Conservation (phyloP, 164 flowering plant species). For the Vitis cinerea region DNA sequence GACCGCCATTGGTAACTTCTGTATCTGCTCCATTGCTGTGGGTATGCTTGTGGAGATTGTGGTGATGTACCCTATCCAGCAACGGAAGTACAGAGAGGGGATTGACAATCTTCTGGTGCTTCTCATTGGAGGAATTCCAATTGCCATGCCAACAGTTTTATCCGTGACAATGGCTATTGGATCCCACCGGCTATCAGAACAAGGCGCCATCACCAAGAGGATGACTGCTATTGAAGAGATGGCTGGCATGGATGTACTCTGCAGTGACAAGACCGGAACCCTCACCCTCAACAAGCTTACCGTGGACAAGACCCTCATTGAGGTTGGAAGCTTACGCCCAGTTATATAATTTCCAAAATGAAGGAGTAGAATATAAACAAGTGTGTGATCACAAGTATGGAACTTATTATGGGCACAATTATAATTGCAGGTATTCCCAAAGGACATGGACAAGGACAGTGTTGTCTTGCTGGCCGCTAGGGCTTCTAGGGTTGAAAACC, state of each 20-base stretch:
- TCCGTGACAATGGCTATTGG: slow-evolving; percentile 98
- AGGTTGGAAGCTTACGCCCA: slow-evolving; percentile 25
- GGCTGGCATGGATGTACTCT: slow-evolving; percentile 97
- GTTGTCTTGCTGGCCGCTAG: slow-evolving; percentile 64
- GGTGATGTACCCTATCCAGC: slow-evolving; percentile 78
- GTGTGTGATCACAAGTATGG: background rate
- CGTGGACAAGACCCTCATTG: slow-evolving; percentile 59
- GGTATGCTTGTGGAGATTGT: slow-evolving; percentile 79
- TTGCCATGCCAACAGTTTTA: slow-evolving; percentile 94
- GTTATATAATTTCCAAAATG: background rate
- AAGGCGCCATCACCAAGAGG: slow-evolving; percentile 97
- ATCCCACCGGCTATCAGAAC: slow-evolving; percentile 79
- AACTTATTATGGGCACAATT: background rate
- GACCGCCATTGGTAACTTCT: slow-evolving; percentile 90
- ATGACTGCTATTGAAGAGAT: slow-evolving; percentile 99
- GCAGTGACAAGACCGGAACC: slow-evolving; percentile 97
- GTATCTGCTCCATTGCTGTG: slow-evolving; percentile 75
- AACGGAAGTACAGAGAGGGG: slow-evolving; percentile 70
- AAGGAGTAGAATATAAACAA: no score
- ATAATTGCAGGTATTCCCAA: slow-evolving; percentile 46
- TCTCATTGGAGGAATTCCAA: slow-evolving; percentile 94
- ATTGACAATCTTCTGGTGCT: slow-evolving; percentile 83
- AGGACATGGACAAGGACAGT: slow-evolving; percentile 47
- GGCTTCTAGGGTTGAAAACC: slow-evolving; percentile 81
- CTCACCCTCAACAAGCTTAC: slow-evolving; percentile 91